phyloP scores from a whole-genome alignment of 768 basidiomycete genomes.

The Chalciporus chontae region DNA sequence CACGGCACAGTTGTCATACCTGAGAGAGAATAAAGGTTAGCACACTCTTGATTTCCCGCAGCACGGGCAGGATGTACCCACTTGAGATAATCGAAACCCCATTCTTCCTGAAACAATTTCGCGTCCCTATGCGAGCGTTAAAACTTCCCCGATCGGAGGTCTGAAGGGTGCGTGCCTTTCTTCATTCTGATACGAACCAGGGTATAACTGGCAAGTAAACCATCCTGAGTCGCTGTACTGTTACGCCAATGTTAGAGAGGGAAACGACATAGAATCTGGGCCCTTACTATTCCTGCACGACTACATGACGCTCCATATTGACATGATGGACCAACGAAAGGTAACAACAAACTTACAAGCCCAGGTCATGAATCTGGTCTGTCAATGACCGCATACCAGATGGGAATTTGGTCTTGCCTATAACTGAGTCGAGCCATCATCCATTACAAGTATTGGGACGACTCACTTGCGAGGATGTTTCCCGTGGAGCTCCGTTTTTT shows the following conservation, averaged over 20 bases:
- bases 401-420: constrained; percentile 51
- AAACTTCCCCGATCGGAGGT: not conserved
- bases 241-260: not conserved
- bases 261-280: not conserved
- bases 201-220: constrained; percentile 63
- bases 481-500: constrained; percentile 49
- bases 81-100: constrained; percentile 69
- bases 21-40: constrained; percentile 16
- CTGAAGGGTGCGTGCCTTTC: constrained; percentile 37
- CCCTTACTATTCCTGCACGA: constrained; percentile 58
- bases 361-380: constrained; percentile 50
- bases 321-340: not conserved
- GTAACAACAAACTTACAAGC: constrained; percentile 42
- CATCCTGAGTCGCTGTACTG: constrained; percentile 69
- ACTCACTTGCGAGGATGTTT: constrained; percentile 52
- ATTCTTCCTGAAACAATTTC: constrained; percentile 55
- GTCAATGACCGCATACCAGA: constrained; percentile 58
- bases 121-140: constrained; percentile 41
- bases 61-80: constrained; percentile 24
- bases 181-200: constrained; percentile 64
- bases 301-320: constrained; percentile 27
- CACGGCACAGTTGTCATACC: constrained; percentile 63
- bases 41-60: not conserved
- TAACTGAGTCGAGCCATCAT: not conserved
- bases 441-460: not conserved